These are phyloP conservation scores for Ophiobolus disseminans DNA, from an alignment of 2,329 filamentous ascomycete species.

Conservation along the genomic window DNA sequence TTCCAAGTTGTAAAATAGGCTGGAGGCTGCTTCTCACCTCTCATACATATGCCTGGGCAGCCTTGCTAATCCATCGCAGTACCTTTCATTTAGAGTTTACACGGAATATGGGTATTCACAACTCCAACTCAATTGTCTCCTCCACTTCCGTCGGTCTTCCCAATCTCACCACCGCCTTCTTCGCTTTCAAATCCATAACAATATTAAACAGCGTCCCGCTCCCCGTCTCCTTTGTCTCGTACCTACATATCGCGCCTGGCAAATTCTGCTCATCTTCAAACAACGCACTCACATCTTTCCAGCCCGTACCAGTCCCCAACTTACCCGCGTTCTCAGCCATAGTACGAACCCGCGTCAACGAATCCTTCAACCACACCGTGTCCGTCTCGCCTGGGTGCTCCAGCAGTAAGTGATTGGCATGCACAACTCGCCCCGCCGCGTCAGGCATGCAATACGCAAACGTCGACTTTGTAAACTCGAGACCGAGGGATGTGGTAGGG, in stretches of 20 bases:
- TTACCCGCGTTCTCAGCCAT: conserved; percentile 44
- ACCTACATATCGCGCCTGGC: conserved; percentile 45
- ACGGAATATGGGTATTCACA: conserved; percentile 14
- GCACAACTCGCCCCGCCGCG: conserved; percentile 44
- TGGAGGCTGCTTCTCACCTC: no score
- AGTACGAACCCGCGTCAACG: conserved; percentile 43
- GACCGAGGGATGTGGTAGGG: conserved; percentile 52
- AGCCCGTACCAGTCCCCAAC: conserved; percentile 29
- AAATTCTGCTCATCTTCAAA: conserved; percentile 53
- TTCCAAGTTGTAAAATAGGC: no score
- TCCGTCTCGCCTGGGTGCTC: conserved; percentile 50
- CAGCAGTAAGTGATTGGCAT: conserved; percentile 54
- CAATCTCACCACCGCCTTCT: conserved; percentile 36
- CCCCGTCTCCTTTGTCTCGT: conserved; percentile 31
- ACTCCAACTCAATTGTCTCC: conserved; percentile 29
- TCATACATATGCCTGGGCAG: no score
- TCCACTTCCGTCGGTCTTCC: conserved; percentile 42
- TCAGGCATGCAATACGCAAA: conserved; percentile 46
- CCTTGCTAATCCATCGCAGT: no score
- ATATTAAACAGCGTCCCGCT: conserved; percentile 47
- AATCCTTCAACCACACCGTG: conserved; percentile 54
- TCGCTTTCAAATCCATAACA: conserved; percentile 46
- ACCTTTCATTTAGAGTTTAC: neutral
- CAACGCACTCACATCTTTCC: conserved; percentile 38
- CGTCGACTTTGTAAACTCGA: conserved; percentile 56